A percentile compares a stretch with the other conserved stretches of the same genome.
Conservation (phyloP, 2,329 filamentous ascomycete species). For the Aurifilum marmelostoma region DNA sequence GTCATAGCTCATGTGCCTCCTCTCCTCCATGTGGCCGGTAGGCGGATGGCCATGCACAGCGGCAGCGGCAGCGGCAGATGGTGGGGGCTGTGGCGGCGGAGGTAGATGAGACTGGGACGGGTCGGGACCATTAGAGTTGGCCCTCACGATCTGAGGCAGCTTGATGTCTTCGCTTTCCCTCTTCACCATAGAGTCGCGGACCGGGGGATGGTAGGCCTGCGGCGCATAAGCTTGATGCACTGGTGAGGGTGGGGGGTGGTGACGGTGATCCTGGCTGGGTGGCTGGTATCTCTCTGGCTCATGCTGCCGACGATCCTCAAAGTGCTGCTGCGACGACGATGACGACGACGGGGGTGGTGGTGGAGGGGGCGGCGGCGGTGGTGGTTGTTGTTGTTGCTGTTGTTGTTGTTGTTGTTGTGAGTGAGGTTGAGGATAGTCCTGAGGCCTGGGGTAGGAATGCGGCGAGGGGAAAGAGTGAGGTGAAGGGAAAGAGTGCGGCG, state of each 20-base stretch:
- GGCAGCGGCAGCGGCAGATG: slow-evolving; percentile 5
- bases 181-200: slow-evolving; percentile 58
- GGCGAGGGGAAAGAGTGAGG: slow-evolving; percentile 35
- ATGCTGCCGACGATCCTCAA: slow-evolving; percentile 35
- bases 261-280: slow-evolving; percentile 56
- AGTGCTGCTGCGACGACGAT: slow-evolving; percentile 32
- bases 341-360: slow-evolving; percentile 24
- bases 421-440: slow-evolving; percentile 41
- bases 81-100: slow-evolving; percentile 21
- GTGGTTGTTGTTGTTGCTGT: slow-evolving; percentile 24
- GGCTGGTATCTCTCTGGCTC: slow-evolving; percentile 56
- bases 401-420: slow-evolving; percentile 14
- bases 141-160: slow-evolving; percentile 50
- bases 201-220: slow-evolving; percentile 41
- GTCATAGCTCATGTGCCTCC: slow-evolving; percentile 59
- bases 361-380: background rate
- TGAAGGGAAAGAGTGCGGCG: slow-evolving; percentile 29
- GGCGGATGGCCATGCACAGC: slow-evolving; percentile 24
- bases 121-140: slow-evolving; percentile 51
- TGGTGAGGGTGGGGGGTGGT: slow-evolving; percentile 43
- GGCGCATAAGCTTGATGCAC: slow-evolving; percentile 38
- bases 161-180: slow-evolving; percentile 56
- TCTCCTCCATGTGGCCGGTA: slow-evolving; percentile 50
- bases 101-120: slow-evolving; percentile 43
- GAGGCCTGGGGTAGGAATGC: slow-evolving; percentile 38